Evolutionary conservation across 495 filamentous ascomycete species (phyloP), one percentile per base, ranked within the genome.

Genomic region (Penicillium pancosmium): DNA sequence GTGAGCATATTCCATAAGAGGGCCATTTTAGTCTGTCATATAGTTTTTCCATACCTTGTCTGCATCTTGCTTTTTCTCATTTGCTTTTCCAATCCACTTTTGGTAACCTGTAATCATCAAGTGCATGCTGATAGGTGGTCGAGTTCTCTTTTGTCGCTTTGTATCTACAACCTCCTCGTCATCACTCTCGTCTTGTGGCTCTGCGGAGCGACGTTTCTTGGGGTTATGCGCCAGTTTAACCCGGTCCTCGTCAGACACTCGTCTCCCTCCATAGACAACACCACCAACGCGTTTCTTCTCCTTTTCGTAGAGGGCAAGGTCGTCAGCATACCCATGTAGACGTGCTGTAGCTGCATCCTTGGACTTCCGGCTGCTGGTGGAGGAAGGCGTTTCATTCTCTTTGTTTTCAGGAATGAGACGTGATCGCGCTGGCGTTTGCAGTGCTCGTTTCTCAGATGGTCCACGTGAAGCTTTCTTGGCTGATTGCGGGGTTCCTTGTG

Each of bases 251-350:
- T 82, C 80, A 12, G 72, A 80, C 33, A 78, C 78, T n/a, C 79
- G 76, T 58, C 82, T 70, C 10, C 87, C 85, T 27, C 91, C 92
- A 52, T 92, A 89, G 65, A 91, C 88, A 2, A 92, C 84, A 36
- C 88, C 86, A n/a, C 92, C 92, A 41, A 90, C 88, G 19, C 86
- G 85, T 77, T 94, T 96, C 78, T 80, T 91, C 72, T 99, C 94
- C 66, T 96, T 97, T 69, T 99, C 89, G 67, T 92, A 97, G 51
- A 93, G 76, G 8, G 87, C 88, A 61, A 97, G 90, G 71, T 97
- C 94, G 0, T 86, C 82, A 10, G 91, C 92, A 23, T 90, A 73
- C 21, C 86, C 82, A 52, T 94, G 91, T 3, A 98, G 75, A 52
- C 82, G 86, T 4, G 87, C 86, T 3, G 87, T 75, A 34, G 95